A percentile compares a stretch with the other conserved stretches of the same genome.
Evolutionary conservation across 768 basidiomycete species (phyloP).

Genomic region (Wakefieldia striispora): DNA sequence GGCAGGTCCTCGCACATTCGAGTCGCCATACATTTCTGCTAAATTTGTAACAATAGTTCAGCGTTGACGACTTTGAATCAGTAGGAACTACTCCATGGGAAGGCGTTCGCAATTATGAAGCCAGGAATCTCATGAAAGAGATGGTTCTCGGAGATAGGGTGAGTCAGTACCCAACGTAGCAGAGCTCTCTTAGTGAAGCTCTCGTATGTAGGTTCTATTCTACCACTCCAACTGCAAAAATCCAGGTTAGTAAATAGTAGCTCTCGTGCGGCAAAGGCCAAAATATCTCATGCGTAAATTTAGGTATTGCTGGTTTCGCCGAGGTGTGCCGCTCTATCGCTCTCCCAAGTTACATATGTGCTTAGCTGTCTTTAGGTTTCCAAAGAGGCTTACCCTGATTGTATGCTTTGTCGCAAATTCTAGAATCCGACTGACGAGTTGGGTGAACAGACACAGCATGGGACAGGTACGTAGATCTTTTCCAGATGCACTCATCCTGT

Average conservation of each 20-base stretch:
- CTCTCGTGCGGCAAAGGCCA: background rate
- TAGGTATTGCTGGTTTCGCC: conserved; percentile 80
- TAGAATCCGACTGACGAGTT: conserved; percentile 8
- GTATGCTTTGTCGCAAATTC: conserved; percentile 43
- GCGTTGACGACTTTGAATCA: conserved; percentile 80
- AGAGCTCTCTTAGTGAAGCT: background rate
- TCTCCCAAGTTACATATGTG: background rate
- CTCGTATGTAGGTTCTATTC: conserved; percentile 68
- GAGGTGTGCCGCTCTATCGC: conserved; percentile 46
- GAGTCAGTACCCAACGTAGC: conserved; percentile 2
- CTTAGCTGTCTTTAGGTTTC: conserved; percentile 48
- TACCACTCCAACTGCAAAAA: conserved; percentile 87
- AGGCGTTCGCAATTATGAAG: conserved; percentile 84
- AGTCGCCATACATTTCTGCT: background rate
- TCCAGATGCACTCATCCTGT: background rate
- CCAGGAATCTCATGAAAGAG: conserved; percentile 78
- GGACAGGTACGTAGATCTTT: conserved; percentile 59
- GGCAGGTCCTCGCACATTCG: conserved; percentile 37
- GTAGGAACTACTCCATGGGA: conserved; percentile 77
- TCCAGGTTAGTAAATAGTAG: conserved; percentile 50
- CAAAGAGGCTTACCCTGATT: conserved; percentile 87
- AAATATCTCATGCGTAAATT: conserved; percentile 6
- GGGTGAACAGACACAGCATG: conserved; percentile 76
- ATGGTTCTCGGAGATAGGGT: conserved; percentile 79
- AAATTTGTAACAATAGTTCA: conserved; percentile 53